Base-by-base conservation (phyloP, 768 basidiomycete species). In the Hericium rajendrae region DNA sequence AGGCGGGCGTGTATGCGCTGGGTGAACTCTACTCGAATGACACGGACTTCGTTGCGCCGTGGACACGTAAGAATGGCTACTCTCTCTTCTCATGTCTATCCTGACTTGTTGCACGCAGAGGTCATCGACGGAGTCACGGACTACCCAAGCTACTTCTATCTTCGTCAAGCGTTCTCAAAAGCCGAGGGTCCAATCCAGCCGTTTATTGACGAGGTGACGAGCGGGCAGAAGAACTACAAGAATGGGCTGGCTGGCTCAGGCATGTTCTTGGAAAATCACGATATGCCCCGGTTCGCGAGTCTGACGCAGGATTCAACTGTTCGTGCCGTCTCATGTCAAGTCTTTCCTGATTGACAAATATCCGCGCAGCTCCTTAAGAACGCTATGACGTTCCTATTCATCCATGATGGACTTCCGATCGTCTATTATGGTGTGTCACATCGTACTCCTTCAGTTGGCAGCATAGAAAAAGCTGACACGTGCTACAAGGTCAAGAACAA, bases 251-350 rank as follows among this genome's bases (percentile, higher is more conserved):
- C 74, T 60, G 68, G 70, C 65, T 71, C 72, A 0, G 79, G 74
- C 8, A 70, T 74, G 6, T 81, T 81, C 69, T 67, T 81, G 40
- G 79, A 81, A 65, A 81, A 81, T 63, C 79, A 80, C 49, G 79
- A 81, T 60, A 73, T 79, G 54, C 75, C 79, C 6, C 74, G 79
- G 16, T 78, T 81, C 58, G 67, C 67, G 38, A 74, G 73, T 6
- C 48, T 72, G 46, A 75, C 75, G n/a, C 65, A 67, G 26, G 80
- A 81, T 61, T 63, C 69, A 2, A 70, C 72, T 55, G 75, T 77
- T 62, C 26, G 74, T 67, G 16, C 22, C 22, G 18, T 43, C 22
- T 41, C 6, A 20, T 18, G 43, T 26, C 13, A 2, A 12, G 2
- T 8, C 8, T 8, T 16, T 22, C 38, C 1, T 20, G 32, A 16